A percentile compares a stretch with the other conserved stretches of the same genome.
Conservation (phyloP, 2,329 filamentous ascomycete genomes). For the Pseudogymnoascus sp. region DNA sequence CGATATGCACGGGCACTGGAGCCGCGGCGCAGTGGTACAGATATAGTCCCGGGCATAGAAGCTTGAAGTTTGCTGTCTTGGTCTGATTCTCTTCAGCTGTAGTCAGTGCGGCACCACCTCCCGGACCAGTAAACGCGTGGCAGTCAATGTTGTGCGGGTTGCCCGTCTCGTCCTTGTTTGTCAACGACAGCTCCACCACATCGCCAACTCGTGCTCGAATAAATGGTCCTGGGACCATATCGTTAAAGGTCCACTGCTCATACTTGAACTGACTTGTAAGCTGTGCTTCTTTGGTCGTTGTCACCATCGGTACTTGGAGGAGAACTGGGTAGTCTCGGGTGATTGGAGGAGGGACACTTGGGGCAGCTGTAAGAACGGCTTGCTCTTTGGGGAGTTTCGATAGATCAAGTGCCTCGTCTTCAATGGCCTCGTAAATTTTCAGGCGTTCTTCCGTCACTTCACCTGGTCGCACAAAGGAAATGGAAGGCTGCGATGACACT, state of each 20-base stretch:
- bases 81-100: constrained; percentile 27
- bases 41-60: constrained; percentile 27
- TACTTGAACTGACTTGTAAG: constrained; percentile 29
- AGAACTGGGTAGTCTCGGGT: constrained; percentile 26
- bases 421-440: constrained; percentile 5
- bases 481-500: constrained; percentile 1
- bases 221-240: constrained; percentile 27
- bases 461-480: background rate
- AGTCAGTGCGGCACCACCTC: constrained; percentile 28
- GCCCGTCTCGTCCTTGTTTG: constrained; percentile 27
- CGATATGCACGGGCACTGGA: constrained; percentile 30
- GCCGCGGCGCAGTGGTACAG: constrained; percentile 30
- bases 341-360: constrained; percentile 26
- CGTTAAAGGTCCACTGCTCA: constrained; percentile 30
- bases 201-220: constrained; percentile 30
- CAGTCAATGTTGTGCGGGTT: constrained; percentile 31
- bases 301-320: constrained; percentile 25
- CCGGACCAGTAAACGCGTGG: constrained; percentile 28
- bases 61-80: constrained; percentile 26
- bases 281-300: constrained; percentile 23
- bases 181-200: constrained; percentile 26
- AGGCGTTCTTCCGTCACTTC: background rate
- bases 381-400: constrained; percentile 23
- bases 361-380: constrained; percentile 25
- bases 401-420: background rate